phyloP scores from a whole-genome alignment of 768 basidiomycete genomes.

The Pleurotus salmoneostramineus region DNA sequence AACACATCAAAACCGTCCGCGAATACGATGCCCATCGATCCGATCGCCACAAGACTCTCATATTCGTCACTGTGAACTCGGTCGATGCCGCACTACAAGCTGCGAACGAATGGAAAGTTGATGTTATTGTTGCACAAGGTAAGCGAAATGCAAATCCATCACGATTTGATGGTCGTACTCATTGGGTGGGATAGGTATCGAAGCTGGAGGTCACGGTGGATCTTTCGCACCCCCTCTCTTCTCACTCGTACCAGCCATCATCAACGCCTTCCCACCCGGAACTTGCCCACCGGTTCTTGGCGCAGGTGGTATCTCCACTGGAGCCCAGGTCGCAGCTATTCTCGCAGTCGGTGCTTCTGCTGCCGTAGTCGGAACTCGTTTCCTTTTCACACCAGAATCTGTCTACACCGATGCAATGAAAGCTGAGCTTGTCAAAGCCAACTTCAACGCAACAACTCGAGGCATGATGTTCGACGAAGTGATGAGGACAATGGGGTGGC shows the following conservation, averaged over 20 bases:
- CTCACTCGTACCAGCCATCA: constrained; percentile 30
- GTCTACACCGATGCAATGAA: constrained; percentile 34
- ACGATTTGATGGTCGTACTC: background rate
- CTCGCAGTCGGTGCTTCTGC: constrained; percentile 42
- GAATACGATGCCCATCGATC: constrained; percentile 27
- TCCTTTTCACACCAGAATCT: constrained; percentile 42
- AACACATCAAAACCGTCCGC: constrained; percentile 43
- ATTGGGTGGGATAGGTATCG: constrained; percentile 29
- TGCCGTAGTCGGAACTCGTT: constrained; percentile 43
- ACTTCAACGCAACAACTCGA: constrained; percentile 28
- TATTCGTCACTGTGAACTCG: constrained; percentile 44
- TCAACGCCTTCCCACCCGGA: constrained; percentile 22
- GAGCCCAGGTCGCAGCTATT: constrained; percentile 35
- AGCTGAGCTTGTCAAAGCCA: constrained; percentile 28
- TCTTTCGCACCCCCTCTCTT: constrained; percentile 32
- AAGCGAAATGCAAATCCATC: background rate
- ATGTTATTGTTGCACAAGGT: constrained; percentile 56
- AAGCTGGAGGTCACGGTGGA: constrained; percentile 47
- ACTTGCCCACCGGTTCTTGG: constrained; percentile 33
- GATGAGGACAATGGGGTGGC: constrained; percentile 34
- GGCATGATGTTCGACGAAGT: constrained; percentile 37
- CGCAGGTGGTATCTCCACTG: constrained; percentile 45
- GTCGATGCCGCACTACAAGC: constrained; percentile 42
- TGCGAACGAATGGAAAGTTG: constrained; percentile 39
- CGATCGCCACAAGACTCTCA: constrained; percentile 16